Conservation (phyloP, 2,329 filamentous ascomycete genomes). For the Alternaria angustiovoidea region DNA sequence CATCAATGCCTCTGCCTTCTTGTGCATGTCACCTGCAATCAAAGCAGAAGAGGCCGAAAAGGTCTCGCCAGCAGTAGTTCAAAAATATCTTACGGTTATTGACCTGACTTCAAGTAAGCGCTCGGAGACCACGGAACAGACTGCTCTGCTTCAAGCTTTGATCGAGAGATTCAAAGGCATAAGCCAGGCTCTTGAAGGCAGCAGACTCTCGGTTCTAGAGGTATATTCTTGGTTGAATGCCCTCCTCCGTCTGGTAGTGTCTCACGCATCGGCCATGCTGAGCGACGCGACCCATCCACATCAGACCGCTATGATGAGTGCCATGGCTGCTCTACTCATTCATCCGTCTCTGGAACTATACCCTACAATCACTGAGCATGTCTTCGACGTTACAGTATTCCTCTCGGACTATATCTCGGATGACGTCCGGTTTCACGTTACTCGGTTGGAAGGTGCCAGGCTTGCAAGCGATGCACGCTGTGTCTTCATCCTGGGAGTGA, state of each 20-base stretch:
- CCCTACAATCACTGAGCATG: slow-evolving; percentile 48
- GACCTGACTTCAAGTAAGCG: slow-evolving; percentile 36
- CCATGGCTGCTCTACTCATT: slow-evolving; percentile 50
- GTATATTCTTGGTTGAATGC: slow-evolving; percentile 38
- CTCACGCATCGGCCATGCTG: slow-evolving; percentile 43
- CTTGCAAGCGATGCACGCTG: slow-evolving; percentile 46
- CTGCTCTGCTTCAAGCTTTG: slow-evolving; percentile 33
- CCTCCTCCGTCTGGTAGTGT: slow-evolving; percentile 52
- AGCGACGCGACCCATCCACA: slow-evolving; percentile 40
- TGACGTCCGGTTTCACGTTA: slow-evolving; percentile 47
- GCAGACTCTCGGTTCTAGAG: slow-evolving; percentile 12
- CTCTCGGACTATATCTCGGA: slow-evolving; percentile 54
- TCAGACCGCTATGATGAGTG: slow-evolving; percentile 42
- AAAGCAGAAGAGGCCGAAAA: slow-evolving; percentile 10
- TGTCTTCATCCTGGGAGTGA: slow-evolving; percentile 52
- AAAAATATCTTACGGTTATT: slow-evolving; percentile 47
- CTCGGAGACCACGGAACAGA: slow-evolving; percentile 26
- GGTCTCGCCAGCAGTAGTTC: slow-evolving; percentile 31
- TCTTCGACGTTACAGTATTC: slow-evolving; percentile 55
- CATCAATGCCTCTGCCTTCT: slow-evolving; percentile 42
- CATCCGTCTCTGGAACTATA: slow-evolving; percentile 49
- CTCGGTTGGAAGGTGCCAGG: slow-evolving; percentile 37
- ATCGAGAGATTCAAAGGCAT: slow-evolving; percentile 45
- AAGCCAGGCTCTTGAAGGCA: slow-evolving; percentile 33
- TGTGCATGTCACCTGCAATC: slow-evolving; percentile 19